These are phyloP conservation scores for Pseudohalonectria lignicola DNA, from an alignment of 2,329 filamentous ascomycete genomes.

Conservation along the genomic window DNA sequence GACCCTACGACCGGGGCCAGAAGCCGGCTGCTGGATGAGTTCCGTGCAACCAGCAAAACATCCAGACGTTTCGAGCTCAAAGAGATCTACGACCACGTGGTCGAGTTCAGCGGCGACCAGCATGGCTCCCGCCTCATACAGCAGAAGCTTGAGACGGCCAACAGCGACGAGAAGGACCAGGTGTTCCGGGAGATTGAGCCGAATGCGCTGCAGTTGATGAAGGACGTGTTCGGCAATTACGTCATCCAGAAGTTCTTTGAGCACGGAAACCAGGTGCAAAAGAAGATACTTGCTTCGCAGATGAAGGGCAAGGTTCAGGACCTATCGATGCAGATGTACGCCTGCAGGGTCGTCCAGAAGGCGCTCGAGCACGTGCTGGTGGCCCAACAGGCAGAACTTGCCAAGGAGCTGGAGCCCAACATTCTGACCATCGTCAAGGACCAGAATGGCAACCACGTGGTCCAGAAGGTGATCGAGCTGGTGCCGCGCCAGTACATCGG, in stretches of 20 bases:
- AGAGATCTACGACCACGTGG: conserved; percentile 79
- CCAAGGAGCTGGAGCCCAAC: conserved; percentile 64
- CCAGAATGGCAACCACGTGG: conserved; percentile 90
- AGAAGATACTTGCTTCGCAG: conserved; percentile 70
- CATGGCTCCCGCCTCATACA: conserved; percentile 95
- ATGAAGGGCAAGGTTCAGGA: conserved; percentile 80
- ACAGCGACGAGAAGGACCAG: conserved; percentile 89
- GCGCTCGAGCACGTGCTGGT: conserved; percentile 82
- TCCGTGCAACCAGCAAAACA: conserved; percentile 61
- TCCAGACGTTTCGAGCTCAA: conserved; percentile 71
- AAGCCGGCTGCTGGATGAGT: conserved; percentile 69
- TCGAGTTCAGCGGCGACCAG: conserved; percentile 93
- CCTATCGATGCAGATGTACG: conserved; percentile 81
- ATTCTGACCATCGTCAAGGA: conserved; percentile 72
- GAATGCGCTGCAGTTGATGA: conserved; percentile 83
- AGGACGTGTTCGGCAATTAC: conserved; percentile 95
- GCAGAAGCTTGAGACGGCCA: conserved; percentile 80
- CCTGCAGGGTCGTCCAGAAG: conserved; percentile 93
- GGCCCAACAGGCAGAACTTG: conserved; percentile 57
- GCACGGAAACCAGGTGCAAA: conserved; percentile 88
- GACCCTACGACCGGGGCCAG: conserved; percentile 51
- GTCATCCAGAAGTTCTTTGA: conserved; percentile 94
- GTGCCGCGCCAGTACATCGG: conserved; percentile 68
- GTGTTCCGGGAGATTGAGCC: conserved; percentile 80
- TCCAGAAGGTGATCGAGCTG: conserved; percentile 84